Evolutionary conservation across 345 rosid genomes (phyloP), one percentile per base, ranked within the genome.

Genomic region (Euphorbia lathyris): DNA sequence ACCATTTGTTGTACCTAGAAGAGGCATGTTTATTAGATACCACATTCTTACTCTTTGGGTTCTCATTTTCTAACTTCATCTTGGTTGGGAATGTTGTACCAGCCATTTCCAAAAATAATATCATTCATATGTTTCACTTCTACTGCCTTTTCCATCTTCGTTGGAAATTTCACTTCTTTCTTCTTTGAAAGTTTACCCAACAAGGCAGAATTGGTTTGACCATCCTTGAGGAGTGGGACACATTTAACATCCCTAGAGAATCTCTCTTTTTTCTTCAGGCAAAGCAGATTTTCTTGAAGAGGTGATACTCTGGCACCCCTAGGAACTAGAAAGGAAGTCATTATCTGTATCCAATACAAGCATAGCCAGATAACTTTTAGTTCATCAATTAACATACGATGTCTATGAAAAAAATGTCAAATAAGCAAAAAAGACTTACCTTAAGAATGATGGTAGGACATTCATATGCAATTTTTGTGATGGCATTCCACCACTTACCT

Each of bases 391-490:
- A 20, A 58, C 2, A 17, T 26, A 40, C 12, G n/a, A 1, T 25
- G 40, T 1, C 50, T 25, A 3, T 51, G 10, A 62, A 63, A 59
- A 59, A 40, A 79, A 65, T 11, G 55, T 27, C 66, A 32, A 65
- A 68, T 40, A 69, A 71, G 71, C 57, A 61, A 71, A 63, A n/a
- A 72, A 68, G 42, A 58, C 80, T 78, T 78, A 93, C 96, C 91
- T 72, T 84, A 69, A 93, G 82, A 84, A 93, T 88, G 74, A 72
- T 75, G 57, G 79, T 67, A 25, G 89, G 89, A 81, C 90, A 90
- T 66, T 78, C 79, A 73, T 63, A 63, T 12, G 58, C 71, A 53
- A 67, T 66, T 43, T 58, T 22, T 30, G 69, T 71, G 84, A 72
- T 32, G 51, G 29, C 45, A 71, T 66, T 72, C 74, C 80, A 64